These are phyloP conservation scores for Rhipidocladum racemiflorum DNA, from an alignment of 176 grass and related monocot genomes.

Conservation along the genomic window DNA sequence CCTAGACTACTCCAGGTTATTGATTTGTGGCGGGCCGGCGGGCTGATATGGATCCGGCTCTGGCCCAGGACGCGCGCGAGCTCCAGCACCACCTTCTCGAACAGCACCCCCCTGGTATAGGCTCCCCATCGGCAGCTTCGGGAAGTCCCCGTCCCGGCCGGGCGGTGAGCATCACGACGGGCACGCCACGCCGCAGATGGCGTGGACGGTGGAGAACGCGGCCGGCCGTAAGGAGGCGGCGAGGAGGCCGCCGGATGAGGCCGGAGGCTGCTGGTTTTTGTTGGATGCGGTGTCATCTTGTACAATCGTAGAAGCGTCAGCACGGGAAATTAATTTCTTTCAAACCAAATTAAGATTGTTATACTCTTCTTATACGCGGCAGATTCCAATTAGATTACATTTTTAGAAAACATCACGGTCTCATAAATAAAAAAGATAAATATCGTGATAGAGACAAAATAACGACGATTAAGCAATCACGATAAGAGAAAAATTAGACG, in stretches of 20 bases:
- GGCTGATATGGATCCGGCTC: constrained; percentile 54
- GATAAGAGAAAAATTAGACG: too few relatives aligned
- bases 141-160: constrained; percentile 39
- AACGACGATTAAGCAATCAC: too few relatives aligned
- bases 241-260: constrained; percentile 49
- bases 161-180: constrained; percentile 73
- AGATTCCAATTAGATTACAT: too few relatives aligned
- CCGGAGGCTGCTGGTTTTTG: constrained; percentile 16
- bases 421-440: too few relatives aligned
- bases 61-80: constrained; percentile 49
- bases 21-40: constrained; percentile 67
- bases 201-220: constrained; percentile 81
- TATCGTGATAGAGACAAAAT: too few relatives aligned
- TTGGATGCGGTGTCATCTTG: not conserved
- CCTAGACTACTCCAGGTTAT: constrained; percentile 47
- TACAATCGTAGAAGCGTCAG: not conserved
- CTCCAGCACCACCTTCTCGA: constrained; percentile 82
- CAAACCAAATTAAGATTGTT: not conserved
- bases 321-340: not conserved
- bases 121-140: constrained; percentile 92
- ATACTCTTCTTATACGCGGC: too few relatives aligned
- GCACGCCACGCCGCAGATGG: constrained; percentile 68
- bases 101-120: constrained; percentile 95
- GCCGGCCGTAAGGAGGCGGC: constrained; percentile 73
- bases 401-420: too few relatives aligned